Conservation (phyloP, 257 asterid genomes). For the Solanum ossicruentum region DNA sequence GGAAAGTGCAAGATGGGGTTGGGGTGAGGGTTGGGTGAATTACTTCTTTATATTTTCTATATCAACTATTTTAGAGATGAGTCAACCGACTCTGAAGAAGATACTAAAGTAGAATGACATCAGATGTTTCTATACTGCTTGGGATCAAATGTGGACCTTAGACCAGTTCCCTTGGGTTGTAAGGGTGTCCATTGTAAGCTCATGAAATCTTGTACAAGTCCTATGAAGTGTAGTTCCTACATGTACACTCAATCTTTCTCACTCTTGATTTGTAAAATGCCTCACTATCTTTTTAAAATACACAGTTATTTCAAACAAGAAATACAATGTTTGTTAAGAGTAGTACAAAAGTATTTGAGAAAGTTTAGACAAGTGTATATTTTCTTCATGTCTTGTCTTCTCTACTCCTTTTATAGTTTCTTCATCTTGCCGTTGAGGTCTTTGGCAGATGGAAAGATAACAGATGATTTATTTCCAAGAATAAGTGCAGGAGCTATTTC, state of each 20-base stretch:
- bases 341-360: neutral
- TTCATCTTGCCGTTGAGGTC: neutral
- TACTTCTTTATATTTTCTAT: neutral
- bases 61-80: too few species aligned
- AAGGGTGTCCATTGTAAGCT: neutral
- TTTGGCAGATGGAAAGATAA: neutral
- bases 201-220: neutral
- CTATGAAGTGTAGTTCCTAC: neutral
- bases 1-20: neutral
- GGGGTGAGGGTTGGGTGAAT: neutral
- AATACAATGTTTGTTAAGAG: neutral
- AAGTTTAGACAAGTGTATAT: neutral
- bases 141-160: too few species aligned
- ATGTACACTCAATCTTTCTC: neutral
- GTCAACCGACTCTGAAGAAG: neutral
- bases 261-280: neutral
- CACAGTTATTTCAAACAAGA: neutral
- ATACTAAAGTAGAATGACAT: neutral
- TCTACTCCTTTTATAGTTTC: neutral
- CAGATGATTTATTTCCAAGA: neutral
- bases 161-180: neutral
- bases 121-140: neutral
- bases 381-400: neutral
- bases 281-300: neutral
- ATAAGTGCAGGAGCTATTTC: neutral